Evolutionary conservation across 2,329 filamentous ascomycete genomes (phyloP).

Genomic region (Verticillium klebahnii): DNA sequence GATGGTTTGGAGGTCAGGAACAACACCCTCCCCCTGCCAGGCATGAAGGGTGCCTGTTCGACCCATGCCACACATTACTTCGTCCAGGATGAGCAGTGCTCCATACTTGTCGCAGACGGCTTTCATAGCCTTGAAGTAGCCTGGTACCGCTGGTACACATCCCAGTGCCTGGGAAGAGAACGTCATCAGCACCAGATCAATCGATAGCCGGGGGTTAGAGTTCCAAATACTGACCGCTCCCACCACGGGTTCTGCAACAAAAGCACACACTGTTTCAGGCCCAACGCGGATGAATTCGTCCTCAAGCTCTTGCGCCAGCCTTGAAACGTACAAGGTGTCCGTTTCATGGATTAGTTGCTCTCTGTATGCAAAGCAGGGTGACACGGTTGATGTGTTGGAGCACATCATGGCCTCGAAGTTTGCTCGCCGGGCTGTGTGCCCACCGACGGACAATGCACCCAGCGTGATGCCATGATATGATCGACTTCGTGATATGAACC

Average conservation of each 20-base stretch:
- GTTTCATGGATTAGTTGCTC: slow-evolving; percentile 33
- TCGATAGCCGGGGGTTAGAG: background rate
- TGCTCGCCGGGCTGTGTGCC: slow-evolving; percentile 54
- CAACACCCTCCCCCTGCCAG: slow-evolving; percentile 50
- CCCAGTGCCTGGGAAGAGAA: slow-evolving; percentile 22
- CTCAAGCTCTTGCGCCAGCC: slow-evolving; percentile 40
- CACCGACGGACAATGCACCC: slow-evolving; percentile 60
- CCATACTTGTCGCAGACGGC: slow-evolving; percentile 50
- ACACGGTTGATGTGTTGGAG: slow-evolving; percentile 54
- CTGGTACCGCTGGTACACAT: slow-evolving; percentile 42
- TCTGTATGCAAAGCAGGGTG: slow-evolving; percentile 63
- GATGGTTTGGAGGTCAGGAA: slow-evolving; percentile 53
- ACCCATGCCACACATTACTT: slow-evolving; percentile 67
- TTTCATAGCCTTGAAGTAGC: slow-evolving; percentile 51
- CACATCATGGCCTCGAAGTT: slow-evolving; percentile 60
- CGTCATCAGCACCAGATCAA: background rate
- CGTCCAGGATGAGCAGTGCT: slow-evolving; percentile 50
- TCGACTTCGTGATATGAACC: slow-evolving; percentile 62
- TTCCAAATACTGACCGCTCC: slow-evolving; percentile 52
- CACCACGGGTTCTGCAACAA: slow-evolving; percentile 64
- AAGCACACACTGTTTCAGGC: slow-evolving; percentile 39
- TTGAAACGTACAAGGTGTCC: slow-evolving; percentile 53
- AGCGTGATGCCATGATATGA: slow-evolving; percentile 73
- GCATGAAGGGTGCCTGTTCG: slow-evolving; percentile 58
- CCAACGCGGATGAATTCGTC: slow-evolving; percentile 40